phyloP scores from a whole-genome alignment of 768 basidiomycete species.

The Asterophora parasitica region DNA sequence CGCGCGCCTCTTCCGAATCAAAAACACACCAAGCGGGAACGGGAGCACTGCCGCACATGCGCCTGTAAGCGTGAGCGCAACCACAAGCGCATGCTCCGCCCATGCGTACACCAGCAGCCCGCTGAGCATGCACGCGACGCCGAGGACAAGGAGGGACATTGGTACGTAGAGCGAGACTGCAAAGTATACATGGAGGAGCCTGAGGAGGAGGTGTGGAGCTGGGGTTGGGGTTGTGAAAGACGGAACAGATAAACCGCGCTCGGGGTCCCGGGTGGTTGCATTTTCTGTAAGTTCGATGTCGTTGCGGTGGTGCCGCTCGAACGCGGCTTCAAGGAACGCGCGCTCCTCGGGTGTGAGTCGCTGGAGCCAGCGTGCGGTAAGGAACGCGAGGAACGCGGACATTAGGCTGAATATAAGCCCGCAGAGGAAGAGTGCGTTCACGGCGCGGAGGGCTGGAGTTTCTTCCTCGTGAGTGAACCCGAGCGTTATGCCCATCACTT shows the following conservation, averaged over 20 bases:
- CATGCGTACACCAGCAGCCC: not conserved
- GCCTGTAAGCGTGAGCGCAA: not conserved
- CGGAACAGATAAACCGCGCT: no score
- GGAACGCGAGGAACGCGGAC: not conserved
- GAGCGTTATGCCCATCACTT: not conserved
- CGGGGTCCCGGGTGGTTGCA: no score
- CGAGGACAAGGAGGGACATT: not conserved
- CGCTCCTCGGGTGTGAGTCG: not conserved
- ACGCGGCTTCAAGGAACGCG: not conserved
- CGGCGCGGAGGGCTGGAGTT: not conserved
- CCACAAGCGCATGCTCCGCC: not conserved
- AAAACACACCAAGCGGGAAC: not conserved
- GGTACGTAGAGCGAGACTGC: not conserved
- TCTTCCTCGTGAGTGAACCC: not conserved
- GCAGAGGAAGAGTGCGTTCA: not conserved
- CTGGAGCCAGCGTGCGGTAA: not conserved
- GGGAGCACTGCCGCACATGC: not conserved
- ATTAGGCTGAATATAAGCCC: not conserved
- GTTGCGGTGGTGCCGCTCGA: not conserved
- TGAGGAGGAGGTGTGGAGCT: no score
- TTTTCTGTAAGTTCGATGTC: not conserved
- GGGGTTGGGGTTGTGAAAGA: no score
- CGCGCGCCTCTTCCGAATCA: not conserved
- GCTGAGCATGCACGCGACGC: not conserved
- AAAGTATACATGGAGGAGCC: not conserved